phyloP scores from a whole-genome alignment of 2,329 filamentous ascomycete species.

The Neocatenulostroma microsporum region DNA sequence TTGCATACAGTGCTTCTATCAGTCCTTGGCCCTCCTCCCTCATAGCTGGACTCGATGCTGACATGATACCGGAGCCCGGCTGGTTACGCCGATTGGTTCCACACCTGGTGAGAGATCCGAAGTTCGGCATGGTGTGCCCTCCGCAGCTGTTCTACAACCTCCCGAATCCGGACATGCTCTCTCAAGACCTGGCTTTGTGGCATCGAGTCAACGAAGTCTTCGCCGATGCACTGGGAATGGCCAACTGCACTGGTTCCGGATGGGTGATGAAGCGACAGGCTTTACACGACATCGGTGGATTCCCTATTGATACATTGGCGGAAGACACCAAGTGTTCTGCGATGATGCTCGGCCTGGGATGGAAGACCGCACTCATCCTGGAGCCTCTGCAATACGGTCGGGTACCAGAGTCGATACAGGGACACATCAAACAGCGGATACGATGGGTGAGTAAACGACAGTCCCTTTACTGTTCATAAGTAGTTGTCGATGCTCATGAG shows the following conservation, averaged over 20 bases:
- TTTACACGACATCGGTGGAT: constrained; percentile 54
- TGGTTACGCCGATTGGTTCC: background rate
- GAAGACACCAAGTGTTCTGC: constrained; percentile 56
- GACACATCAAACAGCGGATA: constrained; percentile 51
- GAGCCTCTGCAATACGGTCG: constrained; percentile 55
- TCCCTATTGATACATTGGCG: constrained; percentile 51
- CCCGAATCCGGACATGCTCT: constrained; percentile 46
- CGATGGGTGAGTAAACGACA: constrained; percentile 45
- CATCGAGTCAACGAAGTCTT: constrained; percentile 46
- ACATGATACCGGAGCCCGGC: background rate
- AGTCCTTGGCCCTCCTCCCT: background rate
- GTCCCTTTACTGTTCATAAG: constrained; percentile 44
- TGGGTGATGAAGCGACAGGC: constrained; percentile 54
- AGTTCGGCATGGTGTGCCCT: background rate
- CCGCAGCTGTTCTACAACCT: background rate
- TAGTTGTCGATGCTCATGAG: constrained; percentile 45
- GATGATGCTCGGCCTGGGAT: constrained; percentile 52
- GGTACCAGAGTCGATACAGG: constrained; percentile 50
- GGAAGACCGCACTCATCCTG: constrained; percentile 54
- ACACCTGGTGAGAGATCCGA: background rate
- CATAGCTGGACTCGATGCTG: background rate
- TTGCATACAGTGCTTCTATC: background rate
- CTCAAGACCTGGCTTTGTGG: constrained; percentile 52
- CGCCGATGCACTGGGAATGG: constrained; percentile 43
- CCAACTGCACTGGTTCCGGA: constrained; percentile 60